Conservation (phyloP, 306 rosid genomes). For the Rosa rugosa region DNA sequence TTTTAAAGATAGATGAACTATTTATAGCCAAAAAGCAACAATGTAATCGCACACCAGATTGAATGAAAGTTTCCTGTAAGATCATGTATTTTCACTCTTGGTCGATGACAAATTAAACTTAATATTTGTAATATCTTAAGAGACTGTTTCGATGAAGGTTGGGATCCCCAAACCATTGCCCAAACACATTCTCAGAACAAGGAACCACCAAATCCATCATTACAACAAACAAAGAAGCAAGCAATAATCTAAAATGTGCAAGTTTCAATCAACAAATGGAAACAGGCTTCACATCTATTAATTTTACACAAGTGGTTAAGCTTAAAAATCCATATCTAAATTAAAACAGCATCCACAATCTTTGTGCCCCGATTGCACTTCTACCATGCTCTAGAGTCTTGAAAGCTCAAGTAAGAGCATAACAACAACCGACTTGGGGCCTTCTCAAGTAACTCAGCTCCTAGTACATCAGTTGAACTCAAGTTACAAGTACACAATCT, state of each 20-base stretch:
- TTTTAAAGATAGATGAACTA: background rate
- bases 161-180: background rate
- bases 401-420: constrained; percentile 21
- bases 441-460: constrained; percentile 22
- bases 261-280: constrained; percentile 9
- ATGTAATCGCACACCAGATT: background rate
- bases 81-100: background rate
- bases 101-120: background rate
- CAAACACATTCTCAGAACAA: background rate
- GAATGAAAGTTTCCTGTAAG: background rate
- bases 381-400: constrained; percentile 14
- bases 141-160: background rate
- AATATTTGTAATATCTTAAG: background rate
- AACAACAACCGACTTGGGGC: constrained; percentile 17
- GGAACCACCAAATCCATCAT: background rate
- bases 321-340: constrained; percentile 13
- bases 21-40: background rate
- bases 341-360: constrained; percentile 26
- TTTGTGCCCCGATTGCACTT: constrained; percentile 16
- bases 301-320: constrained; percentile 21
- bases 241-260: background rate
- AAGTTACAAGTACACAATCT: constrained; percentile 16
- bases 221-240: background rate
- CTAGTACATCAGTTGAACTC: constrained; percentile 20
- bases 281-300: constrained; percentile 10